Evolutionary conservation across 805 yeast species (phyloP).

Genomic region (Kluyveromyces wickerhamii): DNA sequence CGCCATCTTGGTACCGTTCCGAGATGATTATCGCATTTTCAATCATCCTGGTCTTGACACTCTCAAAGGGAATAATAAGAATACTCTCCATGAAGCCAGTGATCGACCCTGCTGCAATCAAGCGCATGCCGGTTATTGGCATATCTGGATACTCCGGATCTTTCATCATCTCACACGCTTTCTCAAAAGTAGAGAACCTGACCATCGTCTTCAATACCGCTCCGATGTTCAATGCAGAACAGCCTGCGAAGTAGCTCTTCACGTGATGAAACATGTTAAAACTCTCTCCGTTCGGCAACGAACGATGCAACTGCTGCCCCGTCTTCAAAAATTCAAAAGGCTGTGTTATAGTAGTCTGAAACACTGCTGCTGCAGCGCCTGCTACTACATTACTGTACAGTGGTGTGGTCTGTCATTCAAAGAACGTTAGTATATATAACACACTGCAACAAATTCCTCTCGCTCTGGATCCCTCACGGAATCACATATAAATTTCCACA

Average conservation of each 20-base stretch:
- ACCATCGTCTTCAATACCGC: slow-evolving; percentile 64
- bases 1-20: slow-evolving; percentile 14
- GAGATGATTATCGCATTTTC: slow-evolving; percentile 46
- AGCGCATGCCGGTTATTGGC: slow-evolving; percentile 68
- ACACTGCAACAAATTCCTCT: too few species aligned
- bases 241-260: slow-evolving; percentile 46
- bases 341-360: slow-evolving; percentile 55
- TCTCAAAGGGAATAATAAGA: slow-evolving; percentile 86
- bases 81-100: slow-evolving; percentile 79
- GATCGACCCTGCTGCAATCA: slow-evolving; percentile 75
- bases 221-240: slow-evolving; percentile 70
- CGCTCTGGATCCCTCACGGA: too few species aligned
- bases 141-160: slow-evolving; percentile 41
- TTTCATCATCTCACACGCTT: slow-evolving; percentile 53
- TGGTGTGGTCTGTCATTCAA: too few species aligned
- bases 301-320: slow-evolving; percentile 49
- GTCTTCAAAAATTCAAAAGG: slow-evolving; percentile 70
- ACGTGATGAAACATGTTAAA: slow-evolving; percentile 26
- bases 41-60: slow-evolving; percentile 70
- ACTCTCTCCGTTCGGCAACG: slow-evolving; percentile 29
- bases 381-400: slow-evolving; percentile 11
- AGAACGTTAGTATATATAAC: too few species aligned
- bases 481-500: too few species aligned
- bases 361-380: slow-evolving; percentile 48
- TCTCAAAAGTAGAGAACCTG: slow-evolving; percentile 67